Percentiles rank a stretch among this genome's conserved stretches.
These are phyloP conservation scores for Leishmania guyanensis DNA, from an alignment of 208 protist species.

Conservation along the genomic window DNA sequence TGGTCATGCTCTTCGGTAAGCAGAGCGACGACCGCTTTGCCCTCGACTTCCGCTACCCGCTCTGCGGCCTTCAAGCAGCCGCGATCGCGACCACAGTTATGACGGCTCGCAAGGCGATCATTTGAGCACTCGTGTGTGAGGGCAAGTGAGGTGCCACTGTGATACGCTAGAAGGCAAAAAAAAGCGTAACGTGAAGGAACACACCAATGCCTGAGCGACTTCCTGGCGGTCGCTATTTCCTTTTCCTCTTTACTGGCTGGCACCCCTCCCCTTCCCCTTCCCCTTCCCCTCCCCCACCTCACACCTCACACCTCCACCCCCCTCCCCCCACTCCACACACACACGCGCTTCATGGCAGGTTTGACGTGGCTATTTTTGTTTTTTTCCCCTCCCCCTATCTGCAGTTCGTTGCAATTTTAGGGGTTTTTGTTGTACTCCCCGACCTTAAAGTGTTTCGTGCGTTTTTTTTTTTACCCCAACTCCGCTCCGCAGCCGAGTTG, in stretches of 20 bases:
- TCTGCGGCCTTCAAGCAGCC: constrained; percentile 43
- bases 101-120: constrained; percentile 23
- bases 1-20: constrained; percentile 52
- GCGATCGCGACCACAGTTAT: constrained; percentile 43
- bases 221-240: neutral
- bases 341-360: no score
- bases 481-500: neutral
- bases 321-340: no score
- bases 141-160: neutral
- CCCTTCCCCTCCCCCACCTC: no score
- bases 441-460: no score
- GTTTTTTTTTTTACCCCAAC: no score
- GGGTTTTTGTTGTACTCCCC: no score
- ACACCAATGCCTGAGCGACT: neutral
- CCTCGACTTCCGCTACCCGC: constrained; percentile 44
- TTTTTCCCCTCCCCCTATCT: no score
- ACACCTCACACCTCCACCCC: no score
- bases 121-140: neutral
- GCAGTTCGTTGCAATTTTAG: no score
- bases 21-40: constrained; percentile 39
- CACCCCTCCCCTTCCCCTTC: no score
- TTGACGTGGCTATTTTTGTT: no score
- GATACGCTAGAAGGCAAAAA: neutral
- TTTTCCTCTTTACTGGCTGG: neutral
- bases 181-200: neutral